Evolutionary conservation across 1,284 basidiomycete genomes (phyloP).

Genomic region (Ganoderma sp.): DNA sequence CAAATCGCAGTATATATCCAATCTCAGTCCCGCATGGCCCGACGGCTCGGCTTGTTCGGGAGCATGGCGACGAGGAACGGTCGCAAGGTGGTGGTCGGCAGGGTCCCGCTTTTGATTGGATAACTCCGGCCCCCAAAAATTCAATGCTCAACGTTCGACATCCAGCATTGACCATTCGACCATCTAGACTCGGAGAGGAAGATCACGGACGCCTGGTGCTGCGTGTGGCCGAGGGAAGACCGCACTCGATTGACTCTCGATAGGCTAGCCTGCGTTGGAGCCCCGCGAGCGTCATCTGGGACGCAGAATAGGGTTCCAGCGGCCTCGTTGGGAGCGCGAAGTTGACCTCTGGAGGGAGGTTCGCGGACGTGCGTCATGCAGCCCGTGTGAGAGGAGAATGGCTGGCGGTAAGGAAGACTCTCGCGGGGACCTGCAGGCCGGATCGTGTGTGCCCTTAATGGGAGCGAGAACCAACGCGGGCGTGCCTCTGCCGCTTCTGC

Average conservation of each 20-base stretch:
- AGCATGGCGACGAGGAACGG: neutral
- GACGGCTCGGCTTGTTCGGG: constrained; percentile 5
- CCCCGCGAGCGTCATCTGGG: constrained; percentile 9
- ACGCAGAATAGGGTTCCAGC: neutral
- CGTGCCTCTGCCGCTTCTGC: neutral
- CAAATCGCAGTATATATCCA: constrained; percentile 11
- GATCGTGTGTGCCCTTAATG: constrained; percentile 1
- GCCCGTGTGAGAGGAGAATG: constrained; percentile 8
- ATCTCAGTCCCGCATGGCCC: neutral
- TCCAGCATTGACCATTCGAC: neutral
- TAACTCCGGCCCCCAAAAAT: neutral
- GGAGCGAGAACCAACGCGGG: neutral
- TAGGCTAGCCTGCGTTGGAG: constrained; percentile 14
- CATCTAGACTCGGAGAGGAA: neutral
- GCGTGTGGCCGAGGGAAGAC: constrained; percentile 6
- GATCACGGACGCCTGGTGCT: neutral
- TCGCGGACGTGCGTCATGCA: constrained; percentile 5
- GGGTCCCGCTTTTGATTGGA: neutral
- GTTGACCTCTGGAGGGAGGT: neutral
- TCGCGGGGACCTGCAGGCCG: constrained; percentile 4
- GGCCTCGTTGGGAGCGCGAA: neutral
- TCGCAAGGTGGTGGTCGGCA: neutral
- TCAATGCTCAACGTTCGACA: neutral
- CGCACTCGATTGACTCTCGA: constrained; percentile 21
- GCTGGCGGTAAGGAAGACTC: neutral